Conservation (phyloP, 192 early-diverging fungal genomes). For the Umbelopsis vinacea region DNA sequence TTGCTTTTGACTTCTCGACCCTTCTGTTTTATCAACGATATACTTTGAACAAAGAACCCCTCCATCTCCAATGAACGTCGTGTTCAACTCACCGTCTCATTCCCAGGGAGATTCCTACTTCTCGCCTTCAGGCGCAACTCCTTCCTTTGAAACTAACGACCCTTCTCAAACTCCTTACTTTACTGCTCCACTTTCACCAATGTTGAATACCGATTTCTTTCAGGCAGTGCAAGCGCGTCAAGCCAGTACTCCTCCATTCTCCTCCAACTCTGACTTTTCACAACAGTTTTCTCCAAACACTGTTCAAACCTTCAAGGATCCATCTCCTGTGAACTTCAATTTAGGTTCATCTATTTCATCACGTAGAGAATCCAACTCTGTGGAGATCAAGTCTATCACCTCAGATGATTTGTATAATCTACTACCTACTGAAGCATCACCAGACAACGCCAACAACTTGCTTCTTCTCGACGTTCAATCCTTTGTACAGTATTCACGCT, state of each 20-base stretch:
- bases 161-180: constrained; percentile 38
- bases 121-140: neutral
- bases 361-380: neutral
- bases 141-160: constrained; percentile 4
- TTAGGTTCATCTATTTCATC: neutral
- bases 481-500: constrained; percentile 55
- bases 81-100: constrained; percentile 11
- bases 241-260: constrained; percentile 1
- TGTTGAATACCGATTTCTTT: constrained; percentile 40
- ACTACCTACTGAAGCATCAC: neutral
- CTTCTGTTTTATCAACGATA: neutral
- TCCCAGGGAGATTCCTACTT: constrained; percentile 18
- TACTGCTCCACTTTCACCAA: constrained; percentile 43
- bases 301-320: neutral
- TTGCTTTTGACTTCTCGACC: neutral
- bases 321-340: neutral
- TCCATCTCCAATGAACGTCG: constrained; percentile 3
- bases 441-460: neutral
- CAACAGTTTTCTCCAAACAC: neutral
- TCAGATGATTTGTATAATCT: neutral
- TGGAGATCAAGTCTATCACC: neutral
- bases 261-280: neutral
- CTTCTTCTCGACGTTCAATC: constrained; percentile 70
- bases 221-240: constrained; percentile 45
- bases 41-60: neutral